A percentile compares a stretch with the other conserved stretches of the same genome.
phyloP scores from a whole-genome alignment of 140 eudicot species.

The Oenanthe javanica region DNA sequence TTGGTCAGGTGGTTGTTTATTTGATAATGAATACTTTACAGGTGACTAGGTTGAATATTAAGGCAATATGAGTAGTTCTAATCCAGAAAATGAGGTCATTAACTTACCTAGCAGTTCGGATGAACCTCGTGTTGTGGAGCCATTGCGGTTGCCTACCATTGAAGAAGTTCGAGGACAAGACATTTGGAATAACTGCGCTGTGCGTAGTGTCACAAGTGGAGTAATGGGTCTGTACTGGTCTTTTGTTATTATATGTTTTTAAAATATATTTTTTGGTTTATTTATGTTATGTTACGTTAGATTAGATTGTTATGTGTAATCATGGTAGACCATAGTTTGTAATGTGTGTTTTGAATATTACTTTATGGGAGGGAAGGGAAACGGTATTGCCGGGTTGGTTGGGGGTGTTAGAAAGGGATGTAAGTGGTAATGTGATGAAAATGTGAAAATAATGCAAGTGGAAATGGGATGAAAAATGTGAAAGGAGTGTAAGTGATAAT shows the following conservation, averaged over 20 bases:
- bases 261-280: not conserved
- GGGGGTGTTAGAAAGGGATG: not conserved
- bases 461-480: not conserved
- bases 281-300: not conserved
- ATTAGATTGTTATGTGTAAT: not conserved
- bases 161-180: constrained; percentile 93
- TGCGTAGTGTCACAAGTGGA: constrained; percentile 86
- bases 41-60: not conserved
- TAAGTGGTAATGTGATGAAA: not conserved
- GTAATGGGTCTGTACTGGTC: constrained; percentile 52
- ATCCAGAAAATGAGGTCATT: constrained; percentile 28
- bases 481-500: not conserved
- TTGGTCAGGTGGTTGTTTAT: not conserved
- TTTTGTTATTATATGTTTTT: not conserved
- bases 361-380: not conserved
- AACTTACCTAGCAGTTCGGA: constrained; percentile 23
- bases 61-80: constrained; percentile 13
- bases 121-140: constrained; percentile 41
- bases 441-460: too few species aligned
- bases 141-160: constrained; percentile 58
- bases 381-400: not conserved
- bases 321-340: not conserved
- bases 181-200: constrained; percentile 95
- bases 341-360: not conserved
- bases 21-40: not conserved